Base-by-base conservation (phyloP, 495 filamentous ascomycete genomes). In the Lasiosphaeria ovina region DNA sequence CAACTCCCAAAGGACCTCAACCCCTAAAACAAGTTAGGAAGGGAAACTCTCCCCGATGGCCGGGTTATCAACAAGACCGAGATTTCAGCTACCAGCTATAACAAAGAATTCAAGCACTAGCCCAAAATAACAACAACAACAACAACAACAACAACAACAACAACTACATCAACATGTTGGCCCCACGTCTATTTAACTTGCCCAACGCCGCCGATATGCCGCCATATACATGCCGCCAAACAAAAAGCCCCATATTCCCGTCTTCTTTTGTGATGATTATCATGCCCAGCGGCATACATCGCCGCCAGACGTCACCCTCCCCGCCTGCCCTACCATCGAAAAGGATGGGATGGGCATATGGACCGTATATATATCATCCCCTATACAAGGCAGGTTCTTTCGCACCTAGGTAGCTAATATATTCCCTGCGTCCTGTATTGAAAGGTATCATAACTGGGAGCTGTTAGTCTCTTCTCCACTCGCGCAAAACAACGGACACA, bases 361-460 rank as follows among this genome's bases (percentile, higher is more conserved):
- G 44, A 47, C 12, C 44, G 12, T 47, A 11, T 47, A 47, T 47
- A 47, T 47, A 47, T 52, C 52, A 17, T 55, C 17, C n/a, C 10
- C 17, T 7, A 7, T 4, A 35, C 17, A 35, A 24, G 31, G 49
- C 1, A 16, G 14, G n/a, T 24, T 9, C 10, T 24, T 24, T 24
- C 24, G 24, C 24, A 24, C 24, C 24, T 24, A 24, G 24, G 24
- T 24, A 24, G 2, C 58, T 66, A 90, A 69, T 91, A 91, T 70
- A 91, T 91, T 68, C 88, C 88, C 72, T 91, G 88, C 4, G 88
- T 89, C 55, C 88, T 79, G 73, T 91, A 91, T 67, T 91, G 88
- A 73, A 89, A 91, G 61, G 88, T 89, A 72, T 91, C 88, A 72
- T 91, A 91, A 72, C 85, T 87, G 55, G 9, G 8, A n/a, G 17